These are phyloP conservation scores for Starmera quercuum DNA, from an alignment of 805 yeast species.

Conservation along the genomic window DNA sequence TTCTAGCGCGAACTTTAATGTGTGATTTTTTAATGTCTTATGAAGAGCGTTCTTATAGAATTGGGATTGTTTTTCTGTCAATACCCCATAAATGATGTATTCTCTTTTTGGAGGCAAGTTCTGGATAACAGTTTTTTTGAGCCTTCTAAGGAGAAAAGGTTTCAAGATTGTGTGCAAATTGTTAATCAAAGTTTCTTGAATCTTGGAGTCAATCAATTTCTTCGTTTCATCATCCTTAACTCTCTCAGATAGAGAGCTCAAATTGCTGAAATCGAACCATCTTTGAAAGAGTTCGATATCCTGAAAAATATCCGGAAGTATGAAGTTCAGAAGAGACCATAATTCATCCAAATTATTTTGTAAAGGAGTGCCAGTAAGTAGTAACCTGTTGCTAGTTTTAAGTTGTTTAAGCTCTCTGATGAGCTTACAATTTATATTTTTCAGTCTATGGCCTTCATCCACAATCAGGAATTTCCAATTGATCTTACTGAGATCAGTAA, in stretches of 20 bases:
- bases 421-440: constrained; percentile 73
- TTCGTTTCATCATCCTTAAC: constrained; percentile 31
- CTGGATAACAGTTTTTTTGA: constrained; percentile 65
- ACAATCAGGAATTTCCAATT: constrained; percentile 82
- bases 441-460: constrained; percentile 93
- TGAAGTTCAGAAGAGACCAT: constrained; percentile 88
- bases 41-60: constrained; percentile 48
- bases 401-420: constrained; percentile 65
- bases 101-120: constrained; percentile 85
- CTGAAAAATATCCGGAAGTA: constrained; percentile 87
- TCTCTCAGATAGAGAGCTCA: constrained; percentile 31
- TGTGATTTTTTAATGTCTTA: constrained; percentile 33
- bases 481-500: constrained; percentile 39
- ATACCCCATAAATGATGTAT: constrained; percentile 66
- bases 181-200: constrained; percentile 54
- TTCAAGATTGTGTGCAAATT: constrained; percentile 82
- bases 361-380: constrained; percentile 93
- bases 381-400: constrained; percentile 58
- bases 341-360: constrained; percentile 87
- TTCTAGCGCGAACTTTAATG: constrained; percentile 39
- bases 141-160: constrained; percentile 79
- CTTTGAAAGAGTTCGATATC: constrained; percentile 85
- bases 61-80: constrained; percentile 56
- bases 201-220: constrained; percentile 46
- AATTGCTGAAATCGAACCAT: constrained; percentile 83